Evolutionary conservation across 306 rosid genomes (phyloP).

Genomic region (Carpinus fangiana): DNA sequence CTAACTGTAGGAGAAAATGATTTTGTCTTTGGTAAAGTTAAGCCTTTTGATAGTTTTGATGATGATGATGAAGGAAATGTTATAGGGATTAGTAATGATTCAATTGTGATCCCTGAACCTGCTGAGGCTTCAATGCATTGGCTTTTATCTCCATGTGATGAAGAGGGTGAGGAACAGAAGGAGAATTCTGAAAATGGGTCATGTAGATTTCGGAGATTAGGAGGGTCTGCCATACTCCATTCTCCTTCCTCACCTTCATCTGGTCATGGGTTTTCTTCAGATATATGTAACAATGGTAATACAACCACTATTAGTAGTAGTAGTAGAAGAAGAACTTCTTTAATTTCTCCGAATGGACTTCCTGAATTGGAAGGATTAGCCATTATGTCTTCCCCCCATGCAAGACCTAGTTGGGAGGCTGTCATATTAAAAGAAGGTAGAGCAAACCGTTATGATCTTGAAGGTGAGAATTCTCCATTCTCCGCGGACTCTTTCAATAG

Average conservation of each 20-base stretch:
- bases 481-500: constrained; percentile 58
- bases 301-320: constrained; percentile 24
- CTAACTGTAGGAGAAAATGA: constrained; percentile 56
- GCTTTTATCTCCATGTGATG: constrained; percentile 61
- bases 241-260: constrained; percentile 49
- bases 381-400: constrained; percentile 37
- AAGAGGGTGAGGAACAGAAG: constrained; percentile 44
- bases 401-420: constrained; percentile 34
- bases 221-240: constrained; percentile 34
- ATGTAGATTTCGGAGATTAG: constrained; percentile 19
- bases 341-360: constrained; percentile 43
- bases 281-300: constrained; percentile 40
- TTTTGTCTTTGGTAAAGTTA: constrained; percentile 37
- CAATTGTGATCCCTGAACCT: constrained; percentile 60
- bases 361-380: constrained; percentile 48
- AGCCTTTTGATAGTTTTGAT: constrained; percentile 40
- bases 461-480: constrained; percentile 57
- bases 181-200: constrained; percentile 33
- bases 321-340: constrained; percentile 29
- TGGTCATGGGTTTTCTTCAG: constrained; percentile 35
- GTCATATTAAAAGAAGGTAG: constrained; percentile 34
- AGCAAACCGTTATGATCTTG: constrained; percentile 23
- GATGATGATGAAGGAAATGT: constrained; percentile 23
- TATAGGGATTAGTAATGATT: constrained; percentile 16
- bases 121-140: constrained; percentile 79